Evolutionary conservation across 768 basidiomycete genomes (phyloP), one percentile per base, ranked within the genome.

Genomic region (Pleurotus platypus): DNA sequence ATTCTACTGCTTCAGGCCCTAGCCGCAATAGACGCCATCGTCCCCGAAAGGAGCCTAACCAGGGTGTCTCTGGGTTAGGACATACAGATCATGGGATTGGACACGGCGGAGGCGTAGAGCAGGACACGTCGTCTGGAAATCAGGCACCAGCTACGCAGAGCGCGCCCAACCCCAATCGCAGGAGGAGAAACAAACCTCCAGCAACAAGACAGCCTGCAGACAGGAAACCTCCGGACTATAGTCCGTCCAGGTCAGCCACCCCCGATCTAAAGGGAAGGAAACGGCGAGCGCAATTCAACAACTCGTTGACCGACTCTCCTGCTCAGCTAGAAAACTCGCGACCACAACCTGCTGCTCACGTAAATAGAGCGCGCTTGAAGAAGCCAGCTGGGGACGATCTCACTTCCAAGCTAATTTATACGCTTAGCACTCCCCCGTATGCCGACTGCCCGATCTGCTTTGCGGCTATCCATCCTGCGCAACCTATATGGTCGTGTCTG

Each of bases 401-500:
- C 37, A 90, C 90, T 0, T 90, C 90, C 4, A 80, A 77, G 2
- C 82, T 94, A 56, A 89, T 79, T 15, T 80, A 79, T 22, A 78
- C 79, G 4, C 76, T 94, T 26, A 81, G 83, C 60, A 82, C 81
- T 0, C 80, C 86, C 0, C 90, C 92, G 2, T 90, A 83, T 60
- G 80, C 84, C 0, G 91, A 92, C 64, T 93, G 91, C 62, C 75
- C 84, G 16, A 95, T 88, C 62, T 98, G 96, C 68, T 94, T 94
- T 70, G 83, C 81, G 35, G 60, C 86, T 0, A 85, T 98, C 42
- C 81, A 84, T 35, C 93, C 93, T 2, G 81, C 82, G 2, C 87
- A 96, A 56, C 79, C 83, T 3, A 92, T 87, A 0, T 95, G 94
- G 91, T 94, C 91, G 0, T 98, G 96, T 69, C 85, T 87, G 7